Percentiles rank a stretch among this genome's conserved stretches.
Conservation (phyloP, 2,329 filamentous ascomycete species). For the Fusarium goolgardi region DNA sequence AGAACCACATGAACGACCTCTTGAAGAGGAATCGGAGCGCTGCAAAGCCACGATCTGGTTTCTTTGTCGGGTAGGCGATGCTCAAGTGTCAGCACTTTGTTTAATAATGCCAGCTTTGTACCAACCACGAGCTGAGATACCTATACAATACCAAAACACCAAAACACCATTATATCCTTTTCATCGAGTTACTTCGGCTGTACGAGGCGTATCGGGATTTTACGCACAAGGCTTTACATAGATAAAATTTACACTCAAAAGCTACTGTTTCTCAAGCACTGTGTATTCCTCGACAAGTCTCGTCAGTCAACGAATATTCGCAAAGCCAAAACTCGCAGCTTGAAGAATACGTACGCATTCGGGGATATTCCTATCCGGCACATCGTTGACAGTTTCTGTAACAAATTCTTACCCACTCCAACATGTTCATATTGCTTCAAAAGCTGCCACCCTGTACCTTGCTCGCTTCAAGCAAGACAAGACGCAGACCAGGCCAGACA, state of each 20-base stretch:
- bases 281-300: neutral
- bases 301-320: neutral
- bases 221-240: neutral
- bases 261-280: neutral
- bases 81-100: constrained; percentile 4
- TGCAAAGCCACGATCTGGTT: constrained; percentile 54
- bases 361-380: constrained; percentile 7
- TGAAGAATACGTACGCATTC: constrained; percentile 1
- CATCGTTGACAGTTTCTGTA: constrained; percentile 11
- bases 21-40: constrained; percentile 58
- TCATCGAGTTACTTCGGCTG: neutral
- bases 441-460: constrained; percentile 14
- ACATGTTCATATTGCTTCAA: neutral
- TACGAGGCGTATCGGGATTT: neutral
- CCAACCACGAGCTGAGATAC: constrained; percentile 12
- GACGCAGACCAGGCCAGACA: neutral
- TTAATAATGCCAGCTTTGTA: constrained; percentile 24
- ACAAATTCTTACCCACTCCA: constrained; percentile 6
- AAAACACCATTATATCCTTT: neutral
- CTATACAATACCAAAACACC: neutral
- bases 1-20: constrained; percentile 58
- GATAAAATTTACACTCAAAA: neutral
- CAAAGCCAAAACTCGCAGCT: neutral
- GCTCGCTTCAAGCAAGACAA: constrained; percentile 6
- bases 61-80: constrained; percentile 52